Evolutionary conservation across 2,329 filamentous ascomycete genomes (phyloP).

Genomic region (Fusarium ambrosium): DNA sequence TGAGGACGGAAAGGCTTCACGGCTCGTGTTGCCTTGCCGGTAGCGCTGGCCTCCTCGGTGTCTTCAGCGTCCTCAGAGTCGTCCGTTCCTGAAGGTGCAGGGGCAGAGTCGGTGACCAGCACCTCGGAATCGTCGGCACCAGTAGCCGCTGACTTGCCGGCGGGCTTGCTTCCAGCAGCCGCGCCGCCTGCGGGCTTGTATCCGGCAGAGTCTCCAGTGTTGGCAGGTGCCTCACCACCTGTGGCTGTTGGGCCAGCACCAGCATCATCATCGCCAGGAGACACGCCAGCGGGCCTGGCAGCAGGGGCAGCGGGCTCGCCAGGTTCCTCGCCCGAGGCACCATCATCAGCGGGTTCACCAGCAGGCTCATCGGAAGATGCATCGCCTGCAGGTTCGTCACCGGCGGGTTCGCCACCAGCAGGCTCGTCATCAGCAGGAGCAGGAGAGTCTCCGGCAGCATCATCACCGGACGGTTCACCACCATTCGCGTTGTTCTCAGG

Average conservation of each 20-base stretch:
- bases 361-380: neutral
- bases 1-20: conserved; percentile 35
- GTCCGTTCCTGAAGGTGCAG: conserved; percentile 10
- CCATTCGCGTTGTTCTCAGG: neutral
- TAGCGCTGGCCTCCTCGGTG: neutral
- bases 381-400: neutral
- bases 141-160: neutral
- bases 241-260: conserved; percentile 13
- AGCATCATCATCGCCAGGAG: neutral
- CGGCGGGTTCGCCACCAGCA: neutral
- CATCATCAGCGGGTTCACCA: neutral
- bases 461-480: neutral
- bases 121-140: conserved; percentile 8
- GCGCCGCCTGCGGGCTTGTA: neutral
- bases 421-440: neutral
- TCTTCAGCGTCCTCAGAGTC: neutral
- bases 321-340: neutral
- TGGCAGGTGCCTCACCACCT: neutral
- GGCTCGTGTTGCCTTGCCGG: conserved; percentile 7
- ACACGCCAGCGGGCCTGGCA: neutral
- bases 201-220: neutral
- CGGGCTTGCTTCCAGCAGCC: neutral
- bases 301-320: neutral
- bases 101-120: conserved; percentile 27
- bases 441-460: neutral